Evolutionary conservation across 179 eudicot genomes (phyloP), one percentile per base, ranked within the genome.

Genomic region (Pouteria campechiana): DNA sequence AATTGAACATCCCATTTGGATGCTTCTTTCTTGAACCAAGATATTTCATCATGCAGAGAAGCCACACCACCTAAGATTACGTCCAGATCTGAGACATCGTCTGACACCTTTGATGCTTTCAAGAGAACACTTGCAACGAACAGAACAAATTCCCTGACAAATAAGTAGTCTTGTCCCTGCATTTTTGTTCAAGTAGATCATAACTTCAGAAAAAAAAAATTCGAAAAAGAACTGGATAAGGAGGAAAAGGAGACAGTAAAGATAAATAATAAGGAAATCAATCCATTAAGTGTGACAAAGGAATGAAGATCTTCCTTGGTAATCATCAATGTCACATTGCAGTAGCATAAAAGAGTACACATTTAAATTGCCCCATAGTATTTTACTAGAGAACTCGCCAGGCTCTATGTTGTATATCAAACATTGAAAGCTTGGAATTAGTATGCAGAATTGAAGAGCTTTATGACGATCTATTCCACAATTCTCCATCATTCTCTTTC

Each of bases 11-110:
- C 65, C 83, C 85, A 85, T 58, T 72, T 85, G 4, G 76, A 68
- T 31, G 93, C 89, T 63, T 85, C 89, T 57, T 69, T 63, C 69
- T 85, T 89, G 59, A 89, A 89, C 97, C 97, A 89, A 9, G 59
- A 58, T 37, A 89, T 48, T 63, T 89, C 97, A 31, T 81, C 95
- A 41, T 76, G 69, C 44, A 89, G 63, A 54, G 95, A 58, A 60
- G 86, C 97, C 65, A 78, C 14, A n/a, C 97, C 95, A 25, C 89
- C 78, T 55, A 89, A 59, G 39, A 85, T 65, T 16, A 72, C 48
- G 17, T 85, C 97, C 67, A 76, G 54, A 69, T 89, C 86, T 4
- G 66, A 49, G 37, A 38, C 54, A 54, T 81, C 78, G 44, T 63
- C 76, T 1, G 81, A 72, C 55, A 78, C 86, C 49, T 78, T 75